phyloP scores from a whole-genome alignment of 441 rosid species.

The Adansonia rubrostipa region DNA sequence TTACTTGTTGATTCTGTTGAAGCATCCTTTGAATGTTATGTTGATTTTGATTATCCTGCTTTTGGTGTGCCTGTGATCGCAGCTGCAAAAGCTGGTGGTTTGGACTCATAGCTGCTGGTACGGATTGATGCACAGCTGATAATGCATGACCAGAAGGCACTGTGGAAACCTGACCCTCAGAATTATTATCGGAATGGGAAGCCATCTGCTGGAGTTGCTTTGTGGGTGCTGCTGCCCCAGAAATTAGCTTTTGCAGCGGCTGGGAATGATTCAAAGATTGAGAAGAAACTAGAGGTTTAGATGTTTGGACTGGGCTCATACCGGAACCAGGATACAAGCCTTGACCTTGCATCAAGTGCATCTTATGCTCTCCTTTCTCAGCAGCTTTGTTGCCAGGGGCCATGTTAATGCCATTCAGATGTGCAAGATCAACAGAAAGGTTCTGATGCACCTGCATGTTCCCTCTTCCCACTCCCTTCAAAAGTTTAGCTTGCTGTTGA shows the following conservation, averaged over 20 bases:
- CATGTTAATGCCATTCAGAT: constrained; percentile 64
- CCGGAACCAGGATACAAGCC: constrained; percentile 62
- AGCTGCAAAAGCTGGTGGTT: constrained; percentile 68
- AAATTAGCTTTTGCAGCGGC: constrained; percentile 54
- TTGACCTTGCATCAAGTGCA: constrained; percentile 68
- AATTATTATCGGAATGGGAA: constrained; percentile 58
- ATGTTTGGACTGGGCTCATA: constrained; percentile 55
- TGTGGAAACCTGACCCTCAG: constrained; percentile 63
- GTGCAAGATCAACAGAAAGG: constrained; percentile 66
- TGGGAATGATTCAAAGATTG: constrained; percentile 66
- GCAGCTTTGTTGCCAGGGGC: constrained; percentile 63
- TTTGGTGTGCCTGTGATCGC: constrained; percentile 58
- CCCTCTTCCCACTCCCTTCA: constrained; percentile 87
- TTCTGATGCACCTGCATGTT: constrained; percentile 66
- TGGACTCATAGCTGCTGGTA: constrained; percentile 50
- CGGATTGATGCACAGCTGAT: constrained; percentile 53
- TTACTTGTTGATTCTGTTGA: constrained; percentile 60
- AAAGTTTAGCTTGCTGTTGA: constrained; percentile 70
- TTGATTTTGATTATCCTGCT: constrained; percentile 66
- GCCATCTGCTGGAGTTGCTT: constrained; percentile 66
- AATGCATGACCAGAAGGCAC: constrained; percentile 50
- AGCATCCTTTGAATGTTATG: constrained; percentile 58
- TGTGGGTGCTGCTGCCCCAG: constrained; percentile 51
- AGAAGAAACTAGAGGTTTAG: constrained; percentile 63
- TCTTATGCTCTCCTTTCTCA: constrained; percentile 71